These are phyloP conservation scores for Aspergillus funiculosus DNA, from an alignment of 495 filamentous ascomycete genomes.

Conservation along the genomic window DNA sequence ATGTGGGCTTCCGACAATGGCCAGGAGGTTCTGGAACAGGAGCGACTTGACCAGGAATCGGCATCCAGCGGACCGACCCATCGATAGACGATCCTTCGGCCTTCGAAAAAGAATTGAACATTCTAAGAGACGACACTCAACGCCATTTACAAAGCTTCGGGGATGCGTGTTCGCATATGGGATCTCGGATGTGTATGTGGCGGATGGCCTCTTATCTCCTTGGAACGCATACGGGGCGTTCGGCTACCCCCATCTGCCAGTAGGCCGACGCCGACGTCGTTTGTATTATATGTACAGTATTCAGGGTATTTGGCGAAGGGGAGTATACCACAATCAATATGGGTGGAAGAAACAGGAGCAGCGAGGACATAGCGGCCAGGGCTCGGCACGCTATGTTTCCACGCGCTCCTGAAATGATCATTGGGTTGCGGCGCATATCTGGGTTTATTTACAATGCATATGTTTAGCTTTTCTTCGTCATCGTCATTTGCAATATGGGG, in stretches of 20 bases:
- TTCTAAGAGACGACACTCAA: too few species aligned
- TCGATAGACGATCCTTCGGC: slow-evolving; percentile 6
- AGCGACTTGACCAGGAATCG: slow-evolving; percentile 21
- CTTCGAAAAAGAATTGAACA: too few species aligned
- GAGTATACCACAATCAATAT: background rate
- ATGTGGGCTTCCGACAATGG: slow-evolving; percentile 37
- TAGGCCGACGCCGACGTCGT: too few species aligned
- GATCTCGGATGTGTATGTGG: too few species aligned
- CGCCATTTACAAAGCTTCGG: too few species aligned
- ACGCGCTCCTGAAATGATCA: slow-evolving; percentile 3
- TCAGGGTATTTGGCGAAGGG: slow-evolving; percentile 1
- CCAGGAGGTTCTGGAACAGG: slow-evolving; percentile 28
- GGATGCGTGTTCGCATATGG: too few species aligned
- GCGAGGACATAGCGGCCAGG: too few species aligned
- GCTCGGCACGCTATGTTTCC: background rate
- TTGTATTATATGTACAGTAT: slow-evolving; percentile 23
- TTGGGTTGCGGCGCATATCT: slow-evolving; percentile 14
- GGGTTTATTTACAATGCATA: slow-evolving; percentile 8
- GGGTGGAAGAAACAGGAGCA: background rate
- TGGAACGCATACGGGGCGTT: too few species aligned
- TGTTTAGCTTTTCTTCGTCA: background rate
- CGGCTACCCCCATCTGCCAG: too few species aligned
- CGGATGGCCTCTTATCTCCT: too few species aligned
- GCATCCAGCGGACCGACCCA: background rate
- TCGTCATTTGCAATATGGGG: background rate